These are phyloP conservation scores for Penicillium canescens DNA, from an alignment of 495 filamentous ascomycete genomes.

Conservation along the genomic window DNA sequence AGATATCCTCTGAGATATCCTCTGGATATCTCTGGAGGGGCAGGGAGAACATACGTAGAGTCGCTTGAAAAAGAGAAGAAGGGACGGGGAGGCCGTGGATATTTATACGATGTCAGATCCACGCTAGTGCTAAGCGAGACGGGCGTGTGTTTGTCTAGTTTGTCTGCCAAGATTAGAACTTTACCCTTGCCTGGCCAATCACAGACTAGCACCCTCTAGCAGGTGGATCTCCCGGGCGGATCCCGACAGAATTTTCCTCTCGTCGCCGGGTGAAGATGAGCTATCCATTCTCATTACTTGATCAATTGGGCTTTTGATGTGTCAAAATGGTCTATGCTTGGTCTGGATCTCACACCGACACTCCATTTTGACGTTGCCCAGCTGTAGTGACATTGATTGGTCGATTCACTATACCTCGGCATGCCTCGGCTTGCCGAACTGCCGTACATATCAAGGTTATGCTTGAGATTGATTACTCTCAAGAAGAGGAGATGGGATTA, in stretches of 20 bases:
- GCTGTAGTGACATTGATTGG: too few species aligned
- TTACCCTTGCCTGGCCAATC: not conserved
- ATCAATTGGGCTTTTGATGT: not conserved
- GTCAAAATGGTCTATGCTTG: not conserved
- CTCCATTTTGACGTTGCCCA: too few species aligned
- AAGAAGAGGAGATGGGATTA: too few species aligned
- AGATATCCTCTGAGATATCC: constrained; percentile 20
- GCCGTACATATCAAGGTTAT: too few species aligned
- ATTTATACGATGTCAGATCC: not conserved
- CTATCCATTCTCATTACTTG: not conserved
- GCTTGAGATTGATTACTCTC: too few species aligned
- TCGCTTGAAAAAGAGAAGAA: constrained; percentile 53
- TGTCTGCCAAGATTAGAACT: not conserved
- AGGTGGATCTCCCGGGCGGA: not conserved
- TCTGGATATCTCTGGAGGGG: too few species aligned
- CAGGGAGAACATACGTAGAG: constrained; percentile 59
- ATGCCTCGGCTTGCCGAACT: too few species aligned
- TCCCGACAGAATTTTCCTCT: not conserved
- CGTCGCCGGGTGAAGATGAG: too few species aligned
- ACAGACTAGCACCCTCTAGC: not conserved
- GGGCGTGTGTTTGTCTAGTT: constrained; percentile 25
- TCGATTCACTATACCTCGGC: too few species aligned
- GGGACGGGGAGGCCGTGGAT: constrained; percentile 9
- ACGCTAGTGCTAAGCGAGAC: constrained; percentile 38
- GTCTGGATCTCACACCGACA: too few species aligned